phyloP scores from a whole-genome alignment of 2,329 filamentous ascomycete genomes.

The Nakataea oryzae region DNA sequence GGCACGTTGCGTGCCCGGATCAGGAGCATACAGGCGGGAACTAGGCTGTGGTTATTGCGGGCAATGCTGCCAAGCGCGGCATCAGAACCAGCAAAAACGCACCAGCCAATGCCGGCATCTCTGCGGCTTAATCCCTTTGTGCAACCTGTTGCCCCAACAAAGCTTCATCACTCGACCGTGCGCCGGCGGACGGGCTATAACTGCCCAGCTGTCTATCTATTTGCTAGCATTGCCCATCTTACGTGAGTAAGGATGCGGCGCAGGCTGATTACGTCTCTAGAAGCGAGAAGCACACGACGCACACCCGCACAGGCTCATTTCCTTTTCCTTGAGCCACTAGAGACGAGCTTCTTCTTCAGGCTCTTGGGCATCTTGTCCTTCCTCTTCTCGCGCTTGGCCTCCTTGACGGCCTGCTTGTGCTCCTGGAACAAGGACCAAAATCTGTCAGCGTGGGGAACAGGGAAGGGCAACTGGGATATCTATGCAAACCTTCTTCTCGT shows the following conservation, averaged over 20 bases:
- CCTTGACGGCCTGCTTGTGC: conserved; percentile 87
- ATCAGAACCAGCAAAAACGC: conserved; percentile 7
- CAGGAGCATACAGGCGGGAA: conserved; percentile 24
- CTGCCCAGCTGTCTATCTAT: background rate
- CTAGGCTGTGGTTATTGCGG: conserved; percentile 8
- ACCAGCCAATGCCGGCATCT: conserved; percentile 8
- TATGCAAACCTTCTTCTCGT: conserved; percentile 60
- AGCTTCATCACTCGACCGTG: conserved; percentile 10
- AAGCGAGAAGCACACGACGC: background rate
- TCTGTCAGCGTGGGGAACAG: background rate
- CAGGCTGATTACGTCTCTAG: background rate
- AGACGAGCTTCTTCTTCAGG: conserved; percentile 80
- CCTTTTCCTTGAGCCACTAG: conserved; percentile 50
- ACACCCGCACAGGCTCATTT: conserved; percentile 24
- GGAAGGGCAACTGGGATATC: background rate
- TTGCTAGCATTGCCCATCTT: background rate
- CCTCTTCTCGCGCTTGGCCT: conserved; percentile 87
- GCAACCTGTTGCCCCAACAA: background rate
- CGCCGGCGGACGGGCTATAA: no score
- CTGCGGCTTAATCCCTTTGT: conserved; percentile 9
- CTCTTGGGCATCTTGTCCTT: conserved; percentile 96
- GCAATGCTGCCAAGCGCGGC: background rate
- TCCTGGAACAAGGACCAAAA: conserved; percentile 20
- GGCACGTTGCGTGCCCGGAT: conserved; percentile 6
- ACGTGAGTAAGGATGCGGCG: no score